These are phyloP conservation scores for Lachancea cidri DNA, from an alignment of 805 yeast species.

Conservation along the genomic window DNA sequence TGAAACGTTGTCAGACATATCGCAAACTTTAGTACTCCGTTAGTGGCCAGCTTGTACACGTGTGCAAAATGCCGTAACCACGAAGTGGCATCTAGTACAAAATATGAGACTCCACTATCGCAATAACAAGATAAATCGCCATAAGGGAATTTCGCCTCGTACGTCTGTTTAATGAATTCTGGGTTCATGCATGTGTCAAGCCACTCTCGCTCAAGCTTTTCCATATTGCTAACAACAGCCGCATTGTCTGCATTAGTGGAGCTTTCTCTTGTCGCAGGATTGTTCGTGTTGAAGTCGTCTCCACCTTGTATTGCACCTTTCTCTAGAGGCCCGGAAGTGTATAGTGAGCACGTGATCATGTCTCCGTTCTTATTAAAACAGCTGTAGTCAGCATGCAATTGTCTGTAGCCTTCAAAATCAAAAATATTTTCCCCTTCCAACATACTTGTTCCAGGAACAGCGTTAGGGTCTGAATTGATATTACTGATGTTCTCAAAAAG, in stretches of 20 bases:
- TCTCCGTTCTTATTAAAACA: conserved; percentile 34
- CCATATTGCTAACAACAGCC: conserved; percentile 2
- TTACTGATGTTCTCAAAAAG: conserved; percentile 18
- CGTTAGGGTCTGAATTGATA: conserved; percentile 20
- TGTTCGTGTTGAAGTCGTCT: conserved; percentile 11
- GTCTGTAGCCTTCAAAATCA: conserved; percentile 31
- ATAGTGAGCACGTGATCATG: conserved; percentile 30
- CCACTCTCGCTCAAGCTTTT: conserved; percentile 13
- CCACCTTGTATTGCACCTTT: conserved; percentile 15
- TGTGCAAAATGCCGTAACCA: conserved; percentile 81
- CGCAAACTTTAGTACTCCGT: conserved; percentile 52
- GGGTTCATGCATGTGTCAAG: conserved; percentile 20
- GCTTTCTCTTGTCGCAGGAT: conserved; percentile 2
- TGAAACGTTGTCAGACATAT: conserved; percentile 75
- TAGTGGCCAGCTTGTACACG: conserved; percentile 61
- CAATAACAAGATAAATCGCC: conserved; percentile 55
- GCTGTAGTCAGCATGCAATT: conserved; percentile 22
- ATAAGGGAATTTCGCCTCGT: conserved; percentile 15
- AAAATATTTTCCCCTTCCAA: conserved; percentile 26
- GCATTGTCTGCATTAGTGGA: conserved; percentile 1
- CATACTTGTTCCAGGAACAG: conserved; percentile 24
- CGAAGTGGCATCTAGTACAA: conserved; percentile 70
- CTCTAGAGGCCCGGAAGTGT: conserved; percentile 25
- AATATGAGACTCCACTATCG: conserved; percentile 51
- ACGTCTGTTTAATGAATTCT: conserved; percentile 15